Evolutionary conservation across 768 basidiomycete species (phyloP).

Genomic region (Termitomyces sp.): DNA sequence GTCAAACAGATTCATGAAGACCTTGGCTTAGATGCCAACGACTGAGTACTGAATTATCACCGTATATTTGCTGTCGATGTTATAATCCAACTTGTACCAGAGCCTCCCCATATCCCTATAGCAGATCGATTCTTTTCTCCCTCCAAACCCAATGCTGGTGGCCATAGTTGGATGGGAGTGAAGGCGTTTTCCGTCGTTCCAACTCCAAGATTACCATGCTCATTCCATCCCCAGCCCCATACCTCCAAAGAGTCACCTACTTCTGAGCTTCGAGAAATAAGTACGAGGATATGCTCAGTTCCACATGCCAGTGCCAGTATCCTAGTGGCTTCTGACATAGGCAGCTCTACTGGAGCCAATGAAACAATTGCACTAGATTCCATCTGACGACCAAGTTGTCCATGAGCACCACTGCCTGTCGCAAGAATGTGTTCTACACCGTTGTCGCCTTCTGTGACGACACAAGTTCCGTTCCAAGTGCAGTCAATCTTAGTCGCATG

Average conservation of each 20-base stretch:
- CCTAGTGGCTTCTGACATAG: slow-evolving; percentile 14
- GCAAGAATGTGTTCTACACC: slow-evolving; percentile 27
- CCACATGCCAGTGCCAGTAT: slow-evolving; percentile 56
- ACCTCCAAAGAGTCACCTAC: slow-evolving; percentile 32
- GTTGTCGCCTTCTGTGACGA: slow-evolving; percentile 23
- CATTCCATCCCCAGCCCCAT: slow-evolving; percentile 98
- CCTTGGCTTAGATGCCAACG: slow-evolving; percentile 55
- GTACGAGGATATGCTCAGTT: slow-evolving; percentile 77
- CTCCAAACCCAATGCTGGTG: slow-evolving; percentile 14
- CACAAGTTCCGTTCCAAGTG: slow-evolving; percentile 82
- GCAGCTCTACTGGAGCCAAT: slow-evolving; percentile 27
- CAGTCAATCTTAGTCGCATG: slow-evolving; percentile 37
- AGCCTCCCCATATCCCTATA: slow-evolving; percentile 37
- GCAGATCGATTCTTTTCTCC: slow-evolving; percentile 8
- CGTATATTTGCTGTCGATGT: slow-evolving; percentile 5
- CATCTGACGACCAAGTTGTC: slow-evolving; percentile 54
- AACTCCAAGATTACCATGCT: slow-evolving; percentile 89
- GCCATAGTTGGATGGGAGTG: slow-evolving; percentile 53
- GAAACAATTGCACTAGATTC: slow-evolving; percentile 6
- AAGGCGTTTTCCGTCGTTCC: slow-evolving; percentile 54
- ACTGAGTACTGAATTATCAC: slow-evolving; percentile 42
- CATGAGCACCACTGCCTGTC: slow-evolving; percentile 55
- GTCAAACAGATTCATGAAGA: slow-evolving; percentile 74
- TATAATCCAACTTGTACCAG: slow-evolving; percentile 46
- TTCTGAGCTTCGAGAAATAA: slow-evolving; percentile 15